These are phyloP conservation scores for Solanum clarkiae DNA, from an alignment of 257 asterid genomes.

Conservation along the genomic window DNA sequence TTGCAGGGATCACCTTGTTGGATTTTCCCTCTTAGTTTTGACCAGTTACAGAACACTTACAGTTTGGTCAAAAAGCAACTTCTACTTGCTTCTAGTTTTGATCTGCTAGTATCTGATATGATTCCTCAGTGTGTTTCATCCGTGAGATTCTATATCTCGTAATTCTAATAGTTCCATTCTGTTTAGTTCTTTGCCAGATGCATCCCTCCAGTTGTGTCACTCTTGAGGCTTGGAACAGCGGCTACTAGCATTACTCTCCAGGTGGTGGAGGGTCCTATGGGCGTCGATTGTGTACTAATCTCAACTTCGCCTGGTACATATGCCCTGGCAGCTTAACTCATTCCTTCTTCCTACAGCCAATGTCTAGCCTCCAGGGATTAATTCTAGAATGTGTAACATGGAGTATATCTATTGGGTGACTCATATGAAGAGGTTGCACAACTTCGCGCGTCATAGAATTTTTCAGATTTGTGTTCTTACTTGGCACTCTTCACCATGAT, in stretches of 20 bases:
- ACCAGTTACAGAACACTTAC: not conserved
- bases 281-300: not conserved
- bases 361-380: not conserved
- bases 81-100: not conserved
- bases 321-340: not conserved
- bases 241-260: not conserved
- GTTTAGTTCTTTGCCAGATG: not conserved
- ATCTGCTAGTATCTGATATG: not conserved
- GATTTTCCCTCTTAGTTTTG: not conserved
- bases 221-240: not conserved
- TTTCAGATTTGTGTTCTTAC: not conserved
- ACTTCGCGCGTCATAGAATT: not conserved
- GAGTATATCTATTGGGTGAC: not conserved
- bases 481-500: not conserved
- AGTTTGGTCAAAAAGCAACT: not conserved
- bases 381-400: not conserved
- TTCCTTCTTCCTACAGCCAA: not conserved
- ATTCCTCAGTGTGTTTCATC: not conserved
- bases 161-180: not conserved
- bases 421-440: not conserved
- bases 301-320: not conserved
- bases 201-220: not conserved
- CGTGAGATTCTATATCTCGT: not conserved
- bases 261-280: not conserved
- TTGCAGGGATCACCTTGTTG: not conserved